phyloP scores from a whole-genome alignment of 371 early-diverging fungal species.

The Lichtheimia corymbifera region DNA sequence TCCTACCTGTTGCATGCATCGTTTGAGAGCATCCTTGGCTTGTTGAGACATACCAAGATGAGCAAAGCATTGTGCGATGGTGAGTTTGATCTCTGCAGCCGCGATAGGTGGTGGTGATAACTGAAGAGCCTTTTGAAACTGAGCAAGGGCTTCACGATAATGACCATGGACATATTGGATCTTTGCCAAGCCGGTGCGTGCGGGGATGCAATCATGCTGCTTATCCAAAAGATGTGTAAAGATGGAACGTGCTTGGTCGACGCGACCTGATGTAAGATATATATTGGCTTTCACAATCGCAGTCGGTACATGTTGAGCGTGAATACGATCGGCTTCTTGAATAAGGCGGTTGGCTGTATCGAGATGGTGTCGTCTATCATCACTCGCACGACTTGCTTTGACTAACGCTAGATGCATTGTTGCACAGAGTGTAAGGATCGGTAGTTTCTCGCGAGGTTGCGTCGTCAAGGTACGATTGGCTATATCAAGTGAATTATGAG shows the following conservation, averaged over 20 bases:
- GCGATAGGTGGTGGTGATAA: conserved; percentile 49
- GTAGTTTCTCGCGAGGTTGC: conserved; percentile 62
- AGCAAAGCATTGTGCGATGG: conserved; percentile 86
- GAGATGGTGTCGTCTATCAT: conserved; percentile 56
- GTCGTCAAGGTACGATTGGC: conserved; percentile 23
- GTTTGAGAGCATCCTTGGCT: conserved; percentile 72
- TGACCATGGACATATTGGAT: conserved; percentile 59
- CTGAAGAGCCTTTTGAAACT: conserved; percentile 76
- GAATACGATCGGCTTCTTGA: conserved; percentile 73
- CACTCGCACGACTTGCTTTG: conserved; percentile 36
- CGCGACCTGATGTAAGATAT: conserved; percentile 56
- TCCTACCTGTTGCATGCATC: conserved; percentile 67
- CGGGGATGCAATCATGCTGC: conserved; percentile 70
- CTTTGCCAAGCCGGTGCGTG: conserved; percentile 75
- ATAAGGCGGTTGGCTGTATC: conserved; percentile 69
- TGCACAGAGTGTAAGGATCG: conserved; percentile 66
- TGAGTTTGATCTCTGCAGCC: conserved; percentile 73
- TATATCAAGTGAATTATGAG: neutral
- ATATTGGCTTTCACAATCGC: conserved; percentile 71
- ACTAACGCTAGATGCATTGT: conserved; percentile 69
- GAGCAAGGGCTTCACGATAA: conserved; percentile 63
- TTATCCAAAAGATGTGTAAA: conserved; percentile 68
- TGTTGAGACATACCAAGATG: conserved; percentile 68
- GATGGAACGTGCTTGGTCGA: conserved; percentile 69
- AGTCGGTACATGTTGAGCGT: conserved; percentile 67